Percentiles rank a stretch among this genome's conserved stretches.
These are phyloP conservation scores for Leccinum imitatum DNA, from an alignment of 768 basidiomycete species.

Conservation along the genomic window DNA sequence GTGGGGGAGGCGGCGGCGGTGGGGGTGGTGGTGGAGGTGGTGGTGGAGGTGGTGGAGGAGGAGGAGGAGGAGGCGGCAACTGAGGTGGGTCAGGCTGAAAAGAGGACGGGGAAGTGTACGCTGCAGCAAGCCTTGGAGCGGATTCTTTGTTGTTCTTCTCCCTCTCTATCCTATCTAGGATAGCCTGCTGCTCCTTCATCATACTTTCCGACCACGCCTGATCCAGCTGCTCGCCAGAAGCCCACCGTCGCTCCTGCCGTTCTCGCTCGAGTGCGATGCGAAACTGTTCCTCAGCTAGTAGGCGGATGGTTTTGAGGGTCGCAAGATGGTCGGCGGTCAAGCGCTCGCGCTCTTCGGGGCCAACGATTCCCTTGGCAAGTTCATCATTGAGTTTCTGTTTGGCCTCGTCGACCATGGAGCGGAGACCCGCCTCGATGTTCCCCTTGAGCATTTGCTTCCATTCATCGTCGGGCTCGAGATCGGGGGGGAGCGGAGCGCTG, in stretches of 20 bases:
- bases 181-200: constrained; percentile 41
- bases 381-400: constrained; percentile 55
- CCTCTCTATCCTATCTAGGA: constrained; percentile 50
- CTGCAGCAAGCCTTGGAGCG: background rate
- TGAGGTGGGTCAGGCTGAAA: constrained; percentile 9
- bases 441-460: constrained; percentile 51
- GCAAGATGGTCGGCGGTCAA: constrained; percentile 40
- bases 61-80: background rate
- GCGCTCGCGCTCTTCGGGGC: constrained; percentile 34
- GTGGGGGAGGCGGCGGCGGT: background rate
- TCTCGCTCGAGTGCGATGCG: constrained; percentile 45
- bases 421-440: constrained; percentile 50
- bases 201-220: constrained; percentile 34
- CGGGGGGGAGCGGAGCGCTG: constrained; percentile 13
- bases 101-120: background rate
- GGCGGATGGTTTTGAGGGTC: constrained; percentile 44
- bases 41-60: background rate
- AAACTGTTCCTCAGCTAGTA: constrained; percentile 48
- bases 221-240: constrained; percentile 37
- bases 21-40: background rate
- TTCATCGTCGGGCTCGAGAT: constrained; percentile 51
- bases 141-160: constrained; percentile 29
- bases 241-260: constrained; percentile 50
- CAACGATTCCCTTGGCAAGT: constrained; percentile 43
- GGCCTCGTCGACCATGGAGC: constrained; percentile 54